Evolutionary conservation across 257 asterid species (phyloP).

Genomic region (Nicotiana knightiana): DNA sequence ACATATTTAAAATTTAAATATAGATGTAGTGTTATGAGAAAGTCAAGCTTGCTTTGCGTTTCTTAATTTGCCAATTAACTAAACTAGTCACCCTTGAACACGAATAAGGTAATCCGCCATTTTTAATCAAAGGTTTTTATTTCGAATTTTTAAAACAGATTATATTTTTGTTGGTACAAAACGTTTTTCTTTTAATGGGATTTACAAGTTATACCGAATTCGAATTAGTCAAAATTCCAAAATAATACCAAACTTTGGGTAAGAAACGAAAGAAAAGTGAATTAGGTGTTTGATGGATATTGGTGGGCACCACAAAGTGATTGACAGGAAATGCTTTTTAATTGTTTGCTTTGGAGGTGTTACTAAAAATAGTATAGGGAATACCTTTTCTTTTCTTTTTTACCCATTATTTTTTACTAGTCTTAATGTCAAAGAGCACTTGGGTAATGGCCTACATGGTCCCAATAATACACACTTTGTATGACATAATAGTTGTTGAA

Average conservation of each 20-base stretch:
- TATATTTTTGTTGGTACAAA: no score
- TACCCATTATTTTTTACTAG: not conserved
- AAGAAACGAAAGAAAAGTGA: no score
- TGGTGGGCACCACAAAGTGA: not conserved
- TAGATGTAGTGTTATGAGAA: not conserved
- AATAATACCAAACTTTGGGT: no score
- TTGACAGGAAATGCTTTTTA: not conserved
- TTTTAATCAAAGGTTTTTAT: no score
- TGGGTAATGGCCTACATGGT: constrained; percentile 6
- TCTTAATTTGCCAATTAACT: no score
- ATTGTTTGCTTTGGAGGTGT: not conserved
- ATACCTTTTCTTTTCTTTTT: not conserved
- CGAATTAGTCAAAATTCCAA: no score
- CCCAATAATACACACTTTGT: constrained; percentile 16
- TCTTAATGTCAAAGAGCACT: not conserved
- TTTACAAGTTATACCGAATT: no score
- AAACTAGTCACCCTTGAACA: no score
- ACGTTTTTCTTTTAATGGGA: no score
- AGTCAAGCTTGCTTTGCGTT: not conserved
- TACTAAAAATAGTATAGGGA: not conserved
- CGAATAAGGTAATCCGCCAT: no score
- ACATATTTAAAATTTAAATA: not conserved
- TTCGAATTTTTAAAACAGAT: no score
- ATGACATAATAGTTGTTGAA: constrained; percentile 7
- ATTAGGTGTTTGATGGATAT: not conserved